Evolutionary conservation across 495 filamentous ascomycete genomes (phyloP), one percentile per base, ranked within the genome.

Genomic region (Thozetella sp.): DNA sequence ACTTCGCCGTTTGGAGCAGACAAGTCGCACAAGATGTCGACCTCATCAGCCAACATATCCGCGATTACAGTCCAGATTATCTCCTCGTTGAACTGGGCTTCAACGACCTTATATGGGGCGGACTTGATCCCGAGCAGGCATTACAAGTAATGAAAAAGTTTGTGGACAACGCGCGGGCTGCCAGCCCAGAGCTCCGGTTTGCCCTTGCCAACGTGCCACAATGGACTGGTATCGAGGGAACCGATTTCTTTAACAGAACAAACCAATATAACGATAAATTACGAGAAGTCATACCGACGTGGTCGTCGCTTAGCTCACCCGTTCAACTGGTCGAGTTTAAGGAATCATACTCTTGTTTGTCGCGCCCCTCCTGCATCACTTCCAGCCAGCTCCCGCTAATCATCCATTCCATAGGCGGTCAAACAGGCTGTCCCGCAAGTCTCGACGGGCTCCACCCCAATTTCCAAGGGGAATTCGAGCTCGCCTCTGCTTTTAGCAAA

Each of bases 391-490:
- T 27, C 17, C 24, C 37, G 4, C 43, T 48, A 48, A 48, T n/a
- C 9, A 11, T 3, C 27, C 19, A 19, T 6, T 24, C n/a, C 22
- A 34, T 48, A 67, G 65, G 61, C 51, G 59, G 57, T 24, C 52
- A 57, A 43, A 22, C 60, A 22, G 51, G 27, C 51, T 66, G 65
- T 22, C 57, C 66, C 1, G 68, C 60, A 1, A 56, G 67, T 17
- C 72, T 72, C 43, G 73, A 76, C 55, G 73, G 73, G n/a, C 60
- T 76, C 15, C 73, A 76, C 25, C 73, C 73, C 19, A 73, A 73
- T 25, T 60, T 64, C n/a, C 55, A 70, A 2, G 73, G 73, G 22
- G 70, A 76, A 24, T 72, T 64, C 55, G 51, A 72, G 43, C 46
- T 73, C 45, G 67, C 64, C 12, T 37, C 57, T 15, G 64, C 71